Conservation (phyloP, 805 yeast species). For the Starmerella lactis-condensi region DNA sequence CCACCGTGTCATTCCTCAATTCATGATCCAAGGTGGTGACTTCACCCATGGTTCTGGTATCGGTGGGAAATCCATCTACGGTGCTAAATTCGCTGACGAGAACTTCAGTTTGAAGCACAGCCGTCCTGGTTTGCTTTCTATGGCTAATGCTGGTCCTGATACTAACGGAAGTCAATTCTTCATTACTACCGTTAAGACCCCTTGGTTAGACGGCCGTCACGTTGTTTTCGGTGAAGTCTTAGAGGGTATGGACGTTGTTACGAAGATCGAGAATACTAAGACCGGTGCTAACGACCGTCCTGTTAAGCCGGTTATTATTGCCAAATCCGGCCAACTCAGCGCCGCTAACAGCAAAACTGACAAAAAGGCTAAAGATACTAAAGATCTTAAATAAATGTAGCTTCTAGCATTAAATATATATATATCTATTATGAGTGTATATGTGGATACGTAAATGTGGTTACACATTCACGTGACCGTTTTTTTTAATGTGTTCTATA, state of each 20-base stretch:
- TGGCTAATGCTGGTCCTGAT: slow-evolving; percentile 59
- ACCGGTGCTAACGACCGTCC: slow-evolving; percentile 63
- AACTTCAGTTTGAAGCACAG: slow-evolving; percentile 39
- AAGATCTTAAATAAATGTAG: no score
- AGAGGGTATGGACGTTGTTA: slow-evolving; percentile 63
- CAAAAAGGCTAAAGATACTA: no score
- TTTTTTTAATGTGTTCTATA: no score
- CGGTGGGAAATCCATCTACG: slow-evolving; percentile 70
- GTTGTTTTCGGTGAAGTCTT: slow-evolving; percentile 93
- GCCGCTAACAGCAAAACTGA: background rate
- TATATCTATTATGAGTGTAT: no score
- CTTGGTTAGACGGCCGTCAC: slow-evolving; percentile 87
- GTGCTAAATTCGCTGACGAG: slow-evolving; percentile 58
- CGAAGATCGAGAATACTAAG: slow-evolving; percentile 52
- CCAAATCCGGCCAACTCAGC: slow-evolving; percentile 47
- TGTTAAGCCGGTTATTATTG: slow-evolving; percentile 40
- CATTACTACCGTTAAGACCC: slow-evolving; percentile 76
- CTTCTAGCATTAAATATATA: no score
- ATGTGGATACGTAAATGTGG: no score
- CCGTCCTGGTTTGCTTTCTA: slow-evolving; percentile 49
- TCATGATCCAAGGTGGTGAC: slow-evolving; percentile 83
- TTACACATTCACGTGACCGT: no score
- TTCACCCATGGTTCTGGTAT: slow-evolving; percentile 42
- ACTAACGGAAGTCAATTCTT: slow-evolving; percentile 85
- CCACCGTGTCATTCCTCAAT: slow-evolving; percentile 54